A percentile compares a stretch with the other conserved stretches of the same genome.
Evolutionary conservation across 2,329 filamentous ascomycete genomes (phyloP).

Genomic region (Lanzia echinophila): DNA sequence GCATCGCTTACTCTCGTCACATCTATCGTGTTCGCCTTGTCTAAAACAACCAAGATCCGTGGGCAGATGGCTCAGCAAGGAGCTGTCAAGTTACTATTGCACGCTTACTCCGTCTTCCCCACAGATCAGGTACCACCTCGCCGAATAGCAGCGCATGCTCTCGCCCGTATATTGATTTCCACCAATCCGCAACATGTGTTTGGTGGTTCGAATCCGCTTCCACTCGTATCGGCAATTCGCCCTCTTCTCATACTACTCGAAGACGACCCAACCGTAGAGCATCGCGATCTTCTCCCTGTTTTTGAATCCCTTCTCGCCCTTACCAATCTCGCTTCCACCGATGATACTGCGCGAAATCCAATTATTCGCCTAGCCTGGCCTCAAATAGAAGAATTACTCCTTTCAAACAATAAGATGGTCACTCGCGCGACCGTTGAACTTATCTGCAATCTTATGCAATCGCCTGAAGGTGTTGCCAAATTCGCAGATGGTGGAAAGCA

Average conservation of each 20-base stretch:
- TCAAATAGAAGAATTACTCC: constrained; percentile 74
- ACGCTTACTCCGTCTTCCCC: constrained; percentile 57
- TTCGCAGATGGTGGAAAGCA: constrained; percentile 62
- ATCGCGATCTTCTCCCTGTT: constrained; percentile 73
- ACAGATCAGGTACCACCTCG: constrained; percentile 42
- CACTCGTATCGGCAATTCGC: constrained; percentile 73
- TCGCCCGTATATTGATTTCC: constrained; percentile 80
- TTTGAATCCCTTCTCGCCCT: constrained; percentile 90
- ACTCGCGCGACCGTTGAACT: constrained; percentile 82
- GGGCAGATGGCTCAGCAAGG: constrained; percentile 86
- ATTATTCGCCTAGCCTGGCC: constrained; percentile 72
- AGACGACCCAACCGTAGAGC: constrained; percentile 54
- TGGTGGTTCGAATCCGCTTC: constrained; percentile 63
- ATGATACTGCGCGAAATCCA: constrained; percentile 52
- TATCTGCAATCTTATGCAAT: constrained; percentile 80
- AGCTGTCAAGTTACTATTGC: constrained; percentile 77
- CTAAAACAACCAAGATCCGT: constrained; percentile 65
- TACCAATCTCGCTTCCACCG: constrained; percentile 83
- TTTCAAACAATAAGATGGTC: constrained; percentile 68
- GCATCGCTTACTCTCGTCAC: constrained; percentile 67
- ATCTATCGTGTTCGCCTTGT: constrained; percentile 70
- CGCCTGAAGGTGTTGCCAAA: constrained; percentile 56
- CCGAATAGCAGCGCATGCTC: constrained; percentile 66
- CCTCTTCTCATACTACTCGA: constrained; percentile 71
- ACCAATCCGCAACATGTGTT: constrained; percentile 82